These are phyloP conservation scores for Primulina tabacum DNA, from an alignment of 257 asterid genomes.

Conservation along the genomic window DNA sequence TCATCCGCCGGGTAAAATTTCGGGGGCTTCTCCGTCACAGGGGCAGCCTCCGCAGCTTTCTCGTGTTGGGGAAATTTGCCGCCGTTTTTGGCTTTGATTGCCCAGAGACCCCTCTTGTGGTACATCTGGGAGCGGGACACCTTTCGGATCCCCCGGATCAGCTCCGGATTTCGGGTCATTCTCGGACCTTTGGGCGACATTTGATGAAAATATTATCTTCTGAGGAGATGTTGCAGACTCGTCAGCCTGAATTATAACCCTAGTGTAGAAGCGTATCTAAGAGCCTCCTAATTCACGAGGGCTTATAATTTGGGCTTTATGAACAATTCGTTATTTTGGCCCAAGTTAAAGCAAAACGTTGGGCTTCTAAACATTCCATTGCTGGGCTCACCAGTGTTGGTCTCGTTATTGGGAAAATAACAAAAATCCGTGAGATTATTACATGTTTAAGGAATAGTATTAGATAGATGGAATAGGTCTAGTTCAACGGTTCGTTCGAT, in stretches of 20 bases:
- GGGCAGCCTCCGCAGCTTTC: slow-evolving; percentile 30
- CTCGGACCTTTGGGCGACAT: slow-evolving; percentile 43
- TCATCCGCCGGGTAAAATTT: slow-evolving; percentile 67
- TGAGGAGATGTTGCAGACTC: not conserved
- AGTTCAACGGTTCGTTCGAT: too few species aligned
- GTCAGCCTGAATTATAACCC: slow-evolving; percentile 13
- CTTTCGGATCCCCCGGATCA: slow-evolving; percentile 42
- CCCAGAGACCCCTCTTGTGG: slow-evolving; percentile 53
- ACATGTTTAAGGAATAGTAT: too few species aligned
- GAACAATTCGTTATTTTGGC: not conserved
- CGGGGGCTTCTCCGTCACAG: slow-evolving; percentile 35
- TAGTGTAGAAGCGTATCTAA: not conserved
- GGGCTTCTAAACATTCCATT: not conserved
- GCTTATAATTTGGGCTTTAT: not conserved
- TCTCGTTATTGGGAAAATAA: too few species aligned
- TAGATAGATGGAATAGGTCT: too few species aligned
- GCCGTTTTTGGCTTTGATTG: slow-evolving; percentile 49
- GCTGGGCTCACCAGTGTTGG: too few species aligned
- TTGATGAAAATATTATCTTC: slow-evolving; percentile 18
- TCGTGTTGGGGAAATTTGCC: slow-evolving; percentile 45
- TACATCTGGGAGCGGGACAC: slow-evolving; percentile 41
- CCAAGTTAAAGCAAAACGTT: not conserved
- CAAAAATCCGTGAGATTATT: too few species aligned
- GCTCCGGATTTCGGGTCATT: slow-evolving; percentile 42
- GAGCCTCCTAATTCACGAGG: not conserved